Base-by-base conservation (phyloP, 2,329 filamentous ascomycete genomes). In the Aspergillus pseudoglaucus region DNA sequence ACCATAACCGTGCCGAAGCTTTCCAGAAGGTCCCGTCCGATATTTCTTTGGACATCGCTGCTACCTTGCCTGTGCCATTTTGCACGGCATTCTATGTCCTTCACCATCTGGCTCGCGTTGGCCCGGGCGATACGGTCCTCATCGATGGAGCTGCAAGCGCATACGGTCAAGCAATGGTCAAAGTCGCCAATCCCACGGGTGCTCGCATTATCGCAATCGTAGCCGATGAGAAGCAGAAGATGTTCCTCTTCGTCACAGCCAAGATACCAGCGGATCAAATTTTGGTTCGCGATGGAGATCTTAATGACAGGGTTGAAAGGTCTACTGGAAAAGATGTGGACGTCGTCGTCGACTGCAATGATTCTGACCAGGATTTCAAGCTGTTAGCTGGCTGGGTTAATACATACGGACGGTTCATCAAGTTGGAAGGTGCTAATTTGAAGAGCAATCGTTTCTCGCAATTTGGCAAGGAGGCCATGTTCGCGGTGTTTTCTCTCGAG, bases 341-440 rank as follows among this genome's bases (percentile, higher is more conserved):
- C 10, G 43, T 56, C 4, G 44, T 59, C 2, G 45, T 63, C 7
- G 51, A 53, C 12, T 50, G 48, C 27, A 17, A 43, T 2, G 27
- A 23, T 3, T 3, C 15, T 7, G 39, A 45, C 2, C 43, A 45
- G 6, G 33, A 35, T 8, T 3, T 35, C 14, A 17, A 35, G 14
- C 33, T n/a, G 14, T 17, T 35, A 8, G 8, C 33, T 17, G 17
- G 9, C 33, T 57, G 53, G 42, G 44, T 60, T 18, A 56, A 60
- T 1, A 27, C 51, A 14, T 63, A 58, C 46, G 65, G 66, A 1
- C 56, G 51, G 18, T 60, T 69, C 25, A 50, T 70, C 12, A 62
- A 67, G 20, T 48, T 69, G 42, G 52, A 6, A 56, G 53, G 17
- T 30, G 50, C 39, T 7, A 46, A 55, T 7, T 40, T 51, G 7